A percentile compares a stretch with the other conserved stretches of the same genome.
phyloP scores from a whole-genome alignment of 2,329 filamentous ascomycete genomes.

The Pseudopithomyces chartarum region DNA sequence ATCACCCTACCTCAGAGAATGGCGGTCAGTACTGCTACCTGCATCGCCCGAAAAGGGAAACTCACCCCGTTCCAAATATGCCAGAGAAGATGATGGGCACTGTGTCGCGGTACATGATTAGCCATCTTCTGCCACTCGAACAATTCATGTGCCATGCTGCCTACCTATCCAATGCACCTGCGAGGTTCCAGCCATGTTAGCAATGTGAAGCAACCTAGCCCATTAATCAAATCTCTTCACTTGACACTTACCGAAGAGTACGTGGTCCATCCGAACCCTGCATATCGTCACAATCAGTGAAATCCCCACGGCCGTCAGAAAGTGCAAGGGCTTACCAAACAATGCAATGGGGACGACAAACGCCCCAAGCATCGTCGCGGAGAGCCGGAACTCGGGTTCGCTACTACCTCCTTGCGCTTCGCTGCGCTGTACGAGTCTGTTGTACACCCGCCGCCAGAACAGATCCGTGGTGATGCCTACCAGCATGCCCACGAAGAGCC shows the following conservation, averaged over 20 bases:
- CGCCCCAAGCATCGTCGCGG: conserved; percentile 69
- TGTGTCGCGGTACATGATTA: conserved; percentile 39
- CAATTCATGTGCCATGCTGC: conserved; percentile 23
- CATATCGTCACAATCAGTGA: conserved; percentile 33
- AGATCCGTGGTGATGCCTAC: conserved; percentile 66
- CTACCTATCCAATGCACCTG: conserved; percentile 58
- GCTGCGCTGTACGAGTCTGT: conserved; percentile 60
- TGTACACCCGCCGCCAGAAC: conserved; percentile 67
- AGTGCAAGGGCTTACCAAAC: conserved; percentile 64
- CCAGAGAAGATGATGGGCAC: conserved; percentile 56
- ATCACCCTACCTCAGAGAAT: conserved; percentile 61
- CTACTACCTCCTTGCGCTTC: conserved; percentile 61
- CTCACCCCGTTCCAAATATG: conserved; percentile 53
- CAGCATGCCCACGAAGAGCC: conserved; percentile 67
- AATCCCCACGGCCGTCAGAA: conserved; percentile 23
- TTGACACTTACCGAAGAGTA: conserved; percentile 75
- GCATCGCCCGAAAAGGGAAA: conserved; percentile 20
- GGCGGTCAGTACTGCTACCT: conserved; percentile 36
- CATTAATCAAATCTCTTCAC: conserved; percentile 59
- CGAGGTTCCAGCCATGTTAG: conserved; percentile 38
- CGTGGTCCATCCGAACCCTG: conserved; percentile 81
- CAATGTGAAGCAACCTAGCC: conserved; percentile 60
- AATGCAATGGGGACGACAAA: conserved; percentile 78
- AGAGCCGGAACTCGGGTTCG: conserved; percentile 87
- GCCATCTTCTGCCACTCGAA: conserved; percentile 33